Base-by-base conservation (phyloP, 2,329 filamentous ascomycete species). In the Hypoxylon sp. region DNA sequence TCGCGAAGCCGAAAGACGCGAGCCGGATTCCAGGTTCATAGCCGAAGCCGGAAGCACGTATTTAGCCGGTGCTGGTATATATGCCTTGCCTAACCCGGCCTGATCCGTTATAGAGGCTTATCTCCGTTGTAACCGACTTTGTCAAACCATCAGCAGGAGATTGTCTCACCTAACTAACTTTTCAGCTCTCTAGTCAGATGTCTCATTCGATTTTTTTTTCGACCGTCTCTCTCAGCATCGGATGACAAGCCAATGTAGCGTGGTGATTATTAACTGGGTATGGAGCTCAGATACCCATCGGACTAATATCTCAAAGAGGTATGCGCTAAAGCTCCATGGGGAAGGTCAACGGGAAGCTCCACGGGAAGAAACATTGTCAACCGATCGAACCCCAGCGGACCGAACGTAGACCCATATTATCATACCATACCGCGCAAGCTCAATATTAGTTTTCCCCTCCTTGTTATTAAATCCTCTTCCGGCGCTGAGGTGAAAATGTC, bases 1-100 rank as follows among this genome's bases (percentile, higher is more conserved):
- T 52, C 48, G 29, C 43, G 51, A 50, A 48, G 54, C 61, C 61
- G 47, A 57, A 51, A 43, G 19, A 32, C 54, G 61, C 47, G 61
- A 64, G 39, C 39, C 37, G 48, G 52, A 16, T 7, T n/a, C 39
- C 37, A 39, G 52, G 14, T 7, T n/a, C n/a, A 14, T 61, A 61
- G 29, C 60, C 46, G 53, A 47, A 7, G 43, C 23, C 34, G 46
- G 52, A 37, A 37, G 25, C 46, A 37, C 19, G 14, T 21, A 46
- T 32, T 23, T 23, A 41, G 21, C 23, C 19, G 34, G 3, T 30
- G n/a, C 21, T 19, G 19, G 48, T 37, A 39, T 12, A 46, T 23
- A 46, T 39, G 16, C 16, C 34, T n/a, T 39, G 6, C n/a, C 16
- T 39, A 7, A 2, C 14, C 25, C 25, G 21, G 6, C 25, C 6